Evolutionary conservation across 2,329 filamentous ascomycete species (phyloP).

Genomic region (Hyphodiscus sp.): DNA sequence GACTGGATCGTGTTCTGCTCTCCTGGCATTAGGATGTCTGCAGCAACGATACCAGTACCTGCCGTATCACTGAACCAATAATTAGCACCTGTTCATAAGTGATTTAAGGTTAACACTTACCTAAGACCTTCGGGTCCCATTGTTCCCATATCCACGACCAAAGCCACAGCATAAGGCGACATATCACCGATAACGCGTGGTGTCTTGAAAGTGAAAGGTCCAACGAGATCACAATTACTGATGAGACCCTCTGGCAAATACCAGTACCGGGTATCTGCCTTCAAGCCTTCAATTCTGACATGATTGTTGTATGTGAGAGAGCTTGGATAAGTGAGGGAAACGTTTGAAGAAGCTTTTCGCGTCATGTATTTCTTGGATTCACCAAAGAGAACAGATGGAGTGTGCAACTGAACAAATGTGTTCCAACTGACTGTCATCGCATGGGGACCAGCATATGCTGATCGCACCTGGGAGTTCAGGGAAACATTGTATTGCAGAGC

Average conservation of each 20-base stretch:
- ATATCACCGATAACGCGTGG: conserved; percentile 46
- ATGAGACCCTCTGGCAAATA: conserved; percentile 46
- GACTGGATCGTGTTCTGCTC: conserved; percentile 49
- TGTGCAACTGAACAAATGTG: conserved; percentile 41
- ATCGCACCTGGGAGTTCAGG: not conserved
- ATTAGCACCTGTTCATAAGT: too few relatives aligned
- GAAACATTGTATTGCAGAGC: not conserved
- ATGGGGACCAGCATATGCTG: not conserved
- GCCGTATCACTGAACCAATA: not conserved
- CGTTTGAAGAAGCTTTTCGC: conserved; percentile 37
- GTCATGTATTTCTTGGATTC: conserved; percentile 34
- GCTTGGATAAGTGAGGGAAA: conserved; percentile 43
- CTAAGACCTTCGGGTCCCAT: conserved; percentile 43
- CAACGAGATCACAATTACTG: conserved; percentile 40
- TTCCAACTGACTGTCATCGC: conserved; percentile 45
- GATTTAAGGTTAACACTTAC: not conserved
- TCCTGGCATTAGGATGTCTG: conserved; percentile 41
- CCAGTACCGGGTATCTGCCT: conserved; percentile 50
- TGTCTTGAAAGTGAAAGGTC: conserved; percentile 43
- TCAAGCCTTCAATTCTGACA: conserved; percentile 40
- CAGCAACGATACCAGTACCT: conserved; percentile 39
- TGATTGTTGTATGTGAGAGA: conserved; percentile 49
- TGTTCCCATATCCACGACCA: conserved; percentile 48
- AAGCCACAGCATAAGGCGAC: conserved; percentile 45
- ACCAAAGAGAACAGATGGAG: conserved; percentile 47